Evolutionary conservation across 2,329 filamentous ascomycete genomes (phyloP).

Genomic region (Pseudogymnoascus sp.): DNA sequence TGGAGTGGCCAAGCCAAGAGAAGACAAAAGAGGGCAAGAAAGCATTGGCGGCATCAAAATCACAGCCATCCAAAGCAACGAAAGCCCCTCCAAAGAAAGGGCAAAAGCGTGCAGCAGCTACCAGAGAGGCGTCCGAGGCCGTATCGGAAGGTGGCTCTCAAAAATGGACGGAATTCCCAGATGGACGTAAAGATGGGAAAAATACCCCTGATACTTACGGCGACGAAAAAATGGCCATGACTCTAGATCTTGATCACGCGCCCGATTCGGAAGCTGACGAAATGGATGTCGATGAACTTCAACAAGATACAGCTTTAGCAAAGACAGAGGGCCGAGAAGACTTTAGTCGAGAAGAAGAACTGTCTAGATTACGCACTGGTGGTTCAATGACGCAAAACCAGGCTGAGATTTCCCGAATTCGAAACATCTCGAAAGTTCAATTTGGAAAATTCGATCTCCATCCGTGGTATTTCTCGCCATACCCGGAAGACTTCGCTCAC

Average conservation of each 20-base stretch:
- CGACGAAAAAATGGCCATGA: conserved; percentile 22
- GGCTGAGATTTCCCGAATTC: conserved; percentile 89
- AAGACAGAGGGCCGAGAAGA: conserved; percentile 24
- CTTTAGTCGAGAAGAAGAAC: conserved; percentile 81
- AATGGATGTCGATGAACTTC: conserved; percentile 52
- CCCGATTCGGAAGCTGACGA: conserved; percentile 28
- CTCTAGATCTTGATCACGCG: conserved; percentile 25
- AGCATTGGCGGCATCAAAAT: conserved; percentile 42
- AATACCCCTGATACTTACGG: conserved; percentile 24
- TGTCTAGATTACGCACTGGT: conserved; percentile 87
- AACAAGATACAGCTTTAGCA: conserved; percentile 26
- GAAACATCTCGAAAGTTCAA: conserved; percentile 88
- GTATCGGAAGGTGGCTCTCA: conserved; percentile 26
- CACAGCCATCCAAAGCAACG: conserved; percentile 34
- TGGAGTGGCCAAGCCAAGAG: conserved; percentile 88
- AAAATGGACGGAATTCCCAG: conserved; percentile 23
- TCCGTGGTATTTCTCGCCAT: conserved; percentile 98
- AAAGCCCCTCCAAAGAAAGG: conserved; percentile 29
- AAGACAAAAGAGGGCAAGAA: conserved; percentile 74
- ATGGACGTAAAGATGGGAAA: conserved; percentile 22
- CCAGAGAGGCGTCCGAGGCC: conserved; percentile 27
- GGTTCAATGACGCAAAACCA: conserved; percentile 99
- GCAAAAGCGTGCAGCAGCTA: conserved; percentile 31
- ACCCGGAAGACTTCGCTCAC: conserved; percentile 81
- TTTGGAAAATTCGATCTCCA: conserved; percentile 90